Evolutionary conservation across 768 basidiomycete genomes (phyloP).

Genomic region (Lactarius sanguifluus): DNA sequence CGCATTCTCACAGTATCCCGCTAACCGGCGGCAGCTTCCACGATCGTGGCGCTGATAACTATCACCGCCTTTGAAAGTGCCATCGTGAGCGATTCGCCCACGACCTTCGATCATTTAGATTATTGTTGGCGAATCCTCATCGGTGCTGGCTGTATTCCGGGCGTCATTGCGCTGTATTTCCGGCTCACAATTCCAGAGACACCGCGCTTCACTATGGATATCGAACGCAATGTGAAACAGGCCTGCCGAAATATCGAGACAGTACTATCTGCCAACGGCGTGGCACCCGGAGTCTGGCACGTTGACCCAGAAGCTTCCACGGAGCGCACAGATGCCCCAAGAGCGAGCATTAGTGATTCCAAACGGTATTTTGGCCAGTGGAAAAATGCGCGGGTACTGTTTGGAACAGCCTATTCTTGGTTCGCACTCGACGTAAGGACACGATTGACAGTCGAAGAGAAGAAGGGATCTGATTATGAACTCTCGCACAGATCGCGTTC

Average conservation of each 20-base stretch:
- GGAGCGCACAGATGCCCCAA: conserved; percentile 65
- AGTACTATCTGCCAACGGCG: conserved; percentile 48
- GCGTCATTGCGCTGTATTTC: conserved; percentile 81
- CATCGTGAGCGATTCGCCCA: conserved; percentile 47
- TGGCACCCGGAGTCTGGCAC: conserved; percentile 39
- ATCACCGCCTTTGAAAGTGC: conserved; percentile 64
- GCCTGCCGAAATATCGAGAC: conserved; percentile 72
- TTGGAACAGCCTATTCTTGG: conserved; percentile 83
- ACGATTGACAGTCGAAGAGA: background rate
- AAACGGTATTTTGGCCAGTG: conserved; percentile 62
- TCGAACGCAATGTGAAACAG: conserved; percentile 78
- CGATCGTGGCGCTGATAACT: conserved; percentile 63
- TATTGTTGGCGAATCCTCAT: conserved; percentile 85
- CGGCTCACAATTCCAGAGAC: conserved; percentile 94
- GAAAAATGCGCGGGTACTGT: conserved; percentile 75
- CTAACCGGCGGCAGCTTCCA: conserved; percentile 47
- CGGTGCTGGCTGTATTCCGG: conserved; percentile 83
- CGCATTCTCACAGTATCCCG: background rate
- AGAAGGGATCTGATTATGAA: background rate
- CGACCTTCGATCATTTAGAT: conserved; percentile 56
- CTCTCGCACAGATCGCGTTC: conserved; percentile 63
- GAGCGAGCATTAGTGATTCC: conserved; percentile 70
- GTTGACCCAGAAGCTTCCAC: conserved; percentile 56
- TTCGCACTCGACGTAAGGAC: conserved; percentile 77
- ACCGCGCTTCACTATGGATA: conserved; percentile 89